A percentile compares a stretch with the other conserved stretches of the same genome.
Conservation (phyloP, 768 basidiomycete genomes). For the Rhodotorula taiwanensis region DNA sequence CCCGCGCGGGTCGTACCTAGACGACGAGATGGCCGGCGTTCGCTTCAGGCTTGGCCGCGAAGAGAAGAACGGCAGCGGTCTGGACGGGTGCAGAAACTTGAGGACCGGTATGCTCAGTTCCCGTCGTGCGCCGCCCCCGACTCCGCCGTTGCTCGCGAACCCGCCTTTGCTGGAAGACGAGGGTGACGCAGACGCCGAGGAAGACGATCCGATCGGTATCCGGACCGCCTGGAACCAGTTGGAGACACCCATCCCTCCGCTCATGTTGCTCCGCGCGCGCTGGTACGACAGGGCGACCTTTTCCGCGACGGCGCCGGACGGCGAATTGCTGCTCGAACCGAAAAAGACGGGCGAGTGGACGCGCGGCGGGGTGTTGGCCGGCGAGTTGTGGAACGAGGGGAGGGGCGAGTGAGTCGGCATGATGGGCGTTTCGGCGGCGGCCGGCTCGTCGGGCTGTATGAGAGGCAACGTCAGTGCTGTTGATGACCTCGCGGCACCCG, state of each 20-base stretch:
- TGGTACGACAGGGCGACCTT: conserved; percentile 32
- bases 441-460: no score
- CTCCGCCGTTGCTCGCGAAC: neutral
- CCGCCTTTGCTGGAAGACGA: no score
- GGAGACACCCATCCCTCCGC: neutral
- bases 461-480: neutral
- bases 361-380: conserved; percentile 19
- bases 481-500: neutral
- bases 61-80: conserved; percentile 3
- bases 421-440: no score
- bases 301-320: conserved; percentile 19
- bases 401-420: conserved; percentile 32
- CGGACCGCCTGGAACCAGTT: conserved; percentile 7
- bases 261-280: neutral
- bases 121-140: neutral
- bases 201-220: neutral
- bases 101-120: conserved; percentile 27
- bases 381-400: conserved; percentile 28
- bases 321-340: neutral
- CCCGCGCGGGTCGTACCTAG: neutral
- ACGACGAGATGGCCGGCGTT: conserved; percentile 13
- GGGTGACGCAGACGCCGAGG: no score
- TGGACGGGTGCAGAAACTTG: conserved; percentile 20
- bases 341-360: conserved; percentile 15
- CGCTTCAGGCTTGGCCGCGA: neutral